Evolutionary conservation across 2,329 filamentous ascomycete species (phyloP).

Genomic region (Fusarium mexicanum): DNA sequence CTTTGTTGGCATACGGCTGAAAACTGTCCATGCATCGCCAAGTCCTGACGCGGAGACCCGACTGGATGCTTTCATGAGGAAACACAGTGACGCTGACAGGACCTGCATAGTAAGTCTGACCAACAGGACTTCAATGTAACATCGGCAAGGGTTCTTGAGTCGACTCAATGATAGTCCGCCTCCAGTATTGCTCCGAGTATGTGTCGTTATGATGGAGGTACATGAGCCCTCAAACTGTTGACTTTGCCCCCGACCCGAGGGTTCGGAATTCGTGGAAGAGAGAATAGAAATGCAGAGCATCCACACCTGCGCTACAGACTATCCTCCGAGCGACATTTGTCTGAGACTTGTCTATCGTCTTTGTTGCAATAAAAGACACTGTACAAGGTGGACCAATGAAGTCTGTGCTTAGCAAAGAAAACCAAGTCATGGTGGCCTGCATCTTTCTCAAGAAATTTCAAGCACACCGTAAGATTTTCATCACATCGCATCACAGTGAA

Average conservation of each 20-base stretch:
- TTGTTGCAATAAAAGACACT: conserved; percentile 7
- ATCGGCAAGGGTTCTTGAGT: conserved; percentile 13
- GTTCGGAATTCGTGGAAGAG: conserved; percentile 4
- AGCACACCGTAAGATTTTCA: conserved; percentile 26
- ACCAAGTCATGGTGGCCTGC: background rate
- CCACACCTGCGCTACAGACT: background rate
- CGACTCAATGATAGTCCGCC: conserved; percentile 8
- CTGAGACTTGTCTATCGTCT: conserved; percentile 4
- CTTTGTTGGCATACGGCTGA: conserved; percentile 21
- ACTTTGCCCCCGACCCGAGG: conserved; percentile 12
- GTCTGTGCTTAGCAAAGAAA: background rate
- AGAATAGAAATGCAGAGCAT: conserved; percentile 2
- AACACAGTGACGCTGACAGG: background rate
- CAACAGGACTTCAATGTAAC: conserved; percentile 28
- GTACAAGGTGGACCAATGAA: conserved; percentile 3
- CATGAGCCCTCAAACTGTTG: conserved; percentile 3
- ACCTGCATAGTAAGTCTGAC: conserved; percentile 2
- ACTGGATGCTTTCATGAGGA: conserved; percentile 1
- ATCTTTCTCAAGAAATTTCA: background rate
- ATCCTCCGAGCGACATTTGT: conserved; percentile 16
- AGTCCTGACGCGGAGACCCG: background rate
- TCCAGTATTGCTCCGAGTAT: background rate
- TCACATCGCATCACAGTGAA: conserved; percentile 12
- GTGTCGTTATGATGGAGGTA: background rate
- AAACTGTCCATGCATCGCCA: background rate